These are phyloP conservation scores for Pelargonium citronellum DNA, from an alignment of 441 rosid species.

Conservation along the genomic window DNA sequence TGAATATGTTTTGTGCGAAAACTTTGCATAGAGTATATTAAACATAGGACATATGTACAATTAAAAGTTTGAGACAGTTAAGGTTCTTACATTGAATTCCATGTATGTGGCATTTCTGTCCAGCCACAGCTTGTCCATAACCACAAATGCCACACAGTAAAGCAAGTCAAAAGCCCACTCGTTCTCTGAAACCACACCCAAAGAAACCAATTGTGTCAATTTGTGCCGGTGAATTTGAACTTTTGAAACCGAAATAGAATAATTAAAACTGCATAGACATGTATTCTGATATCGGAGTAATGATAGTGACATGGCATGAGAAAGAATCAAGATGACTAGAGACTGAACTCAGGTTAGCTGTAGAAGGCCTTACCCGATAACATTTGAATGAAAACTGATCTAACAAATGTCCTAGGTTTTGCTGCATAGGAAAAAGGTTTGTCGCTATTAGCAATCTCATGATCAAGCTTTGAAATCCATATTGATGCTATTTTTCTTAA, in stretches of 20 bases:
- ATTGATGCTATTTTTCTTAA: neutral
- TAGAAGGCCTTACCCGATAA: slow-evolving; percentile 2
- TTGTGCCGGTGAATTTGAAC: neutral
- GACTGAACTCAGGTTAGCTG: neutral
- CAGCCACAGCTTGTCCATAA: slow-evolving; percentile 6
- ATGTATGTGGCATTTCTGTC: neutral
- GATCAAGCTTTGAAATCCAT: neutral
- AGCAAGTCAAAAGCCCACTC: slow-evolving; percentile 7
- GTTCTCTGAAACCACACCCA: neutral
- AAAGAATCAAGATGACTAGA: too few species aligned
- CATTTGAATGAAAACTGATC: slow-evolving; percentile 5
- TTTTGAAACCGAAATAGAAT: neutral
- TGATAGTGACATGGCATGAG: too few species aligned
- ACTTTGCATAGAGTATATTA: too few species aligned
- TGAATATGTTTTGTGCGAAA: too few species aligned
- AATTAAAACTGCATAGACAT: too few species aligned
- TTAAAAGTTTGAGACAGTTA: neutral
- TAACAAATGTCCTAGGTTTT: neutral
- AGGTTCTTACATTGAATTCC: neutral
- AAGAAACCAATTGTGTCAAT: neutral
- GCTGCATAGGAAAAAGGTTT: neutral
- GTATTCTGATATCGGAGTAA: too few species aligned
- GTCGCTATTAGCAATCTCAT: neutral
- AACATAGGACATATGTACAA: too few species aligned
- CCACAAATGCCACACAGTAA: slow-evolving; percentile 5